phyloP scores from a whole-genome alignment of 116 monocot species.

The Phalaenopsis hybrid region DNA sequence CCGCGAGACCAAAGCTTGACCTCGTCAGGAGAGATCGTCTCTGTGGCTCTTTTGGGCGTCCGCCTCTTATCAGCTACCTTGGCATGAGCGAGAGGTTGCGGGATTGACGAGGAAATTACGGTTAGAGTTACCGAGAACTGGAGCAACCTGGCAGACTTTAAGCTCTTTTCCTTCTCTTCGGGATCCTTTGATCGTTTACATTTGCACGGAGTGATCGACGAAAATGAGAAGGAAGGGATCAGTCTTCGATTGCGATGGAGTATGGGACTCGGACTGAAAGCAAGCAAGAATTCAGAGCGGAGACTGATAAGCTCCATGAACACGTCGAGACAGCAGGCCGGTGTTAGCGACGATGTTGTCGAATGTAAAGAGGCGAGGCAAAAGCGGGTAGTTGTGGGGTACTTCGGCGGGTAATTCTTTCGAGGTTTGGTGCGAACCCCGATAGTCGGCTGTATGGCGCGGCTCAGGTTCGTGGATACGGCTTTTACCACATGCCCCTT shows the following conservation, averaged over 20 bases:
- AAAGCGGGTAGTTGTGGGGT: no score
- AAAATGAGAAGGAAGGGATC: neutral
- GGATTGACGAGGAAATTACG: constrained; percentile 40
- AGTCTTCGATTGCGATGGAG: neutral
- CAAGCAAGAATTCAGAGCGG: neutral
- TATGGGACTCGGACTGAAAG: neutral
- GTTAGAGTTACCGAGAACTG: constrained; percentile 55
- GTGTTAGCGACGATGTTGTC: neutral
- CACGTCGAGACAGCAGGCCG: neutral
- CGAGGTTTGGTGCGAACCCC: no score
- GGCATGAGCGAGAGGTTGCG: constrained; percentile 24
- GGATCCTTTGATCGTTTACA: neutral
- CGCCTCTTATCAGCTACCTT: constrained; percentile 48
- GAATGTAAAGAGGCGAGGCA: no score
- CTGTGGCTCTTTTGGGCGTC: constrained; percentile 9
- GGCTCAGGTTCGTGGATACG: no score
- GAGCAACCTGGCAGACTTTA: constrained; percentile 24
- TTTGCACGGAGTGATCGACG: neutral
- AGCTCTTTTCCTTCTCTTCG: constrained; percentile 4
- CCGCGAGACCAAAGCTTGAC: constrained; percentile 52
- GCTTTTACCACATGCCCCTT: no score
- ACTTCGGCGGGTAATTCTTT: no score
- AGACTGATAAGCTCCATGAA: neutral
- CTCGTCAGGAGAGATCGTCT: constrained; percentile 49
- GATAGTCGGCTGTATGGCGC: no score